Base-by-base conservation (phyloP, 352 stramenopile genomes). In the Globisporangium camurandrum region DNA sequence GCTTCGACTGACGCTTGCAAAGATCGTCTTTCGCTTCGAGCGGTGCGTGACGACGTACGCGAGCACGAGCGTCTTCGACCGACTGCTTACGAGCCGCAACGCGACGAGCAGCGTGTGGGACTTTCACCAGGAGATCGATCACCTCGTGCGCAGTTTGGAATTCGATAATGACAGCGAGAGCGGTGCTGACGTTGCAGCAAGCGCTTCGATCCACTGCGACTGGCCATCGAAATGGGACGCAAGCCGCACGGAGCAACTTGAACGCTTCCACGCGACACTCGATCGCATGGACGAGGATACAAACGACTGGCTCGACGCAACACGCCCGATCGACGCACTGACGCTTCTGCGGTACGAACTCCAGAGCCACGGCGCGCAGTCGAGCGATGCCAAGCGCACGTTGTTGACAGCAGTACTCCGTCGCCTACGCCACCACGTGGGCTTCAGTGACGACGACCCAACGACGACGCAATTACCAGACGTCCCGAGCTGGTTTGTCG, bases 101-200 rank as follows among this genome's bases (percentile, higher is more conserved):
- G 49, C 48, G 17, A 46, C 31, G 40, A 41, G 22, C 27, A 37
- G 28, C 23, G 41, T 48, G 22, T 39, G 30, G 17, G 49, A 55
- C 26, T 49, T 55, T 12, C 49, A 55, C 23, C 41, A 47, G 27
- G 49, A 55, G 30, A 42, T 55, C 49, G 39, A 55, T 19, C 30
- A 48, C 22, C 24, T 55, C n/a, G 28, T 49, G 6, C 16, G 44
- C 44, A 22, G n/a, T n/a, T 17, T 26, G n/a, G n/a, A n/a, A n/a
- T n/a, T n/a, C n/a, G n/a, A n/a, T n/a, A n/a, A n/a, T n/a, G n/a
- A n/a, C n/a, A n/a, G n/a, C n/a, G n/a, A n/a, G n/a, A n/a, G n/a
- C n/a, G n/a, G n/a, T n/a, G n/a, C n/a, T 20, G 2, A 22, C 12
- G 17, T 23, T 8, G 19, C 2, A 8, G 26, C 6, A 17, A 47